A percentile compares a stretch with the other conserved stretches of the same genome.
Evolutionary conservation across 1,139 yeast species (phyloP).

Genomic region (Candida sp.): DNA sequence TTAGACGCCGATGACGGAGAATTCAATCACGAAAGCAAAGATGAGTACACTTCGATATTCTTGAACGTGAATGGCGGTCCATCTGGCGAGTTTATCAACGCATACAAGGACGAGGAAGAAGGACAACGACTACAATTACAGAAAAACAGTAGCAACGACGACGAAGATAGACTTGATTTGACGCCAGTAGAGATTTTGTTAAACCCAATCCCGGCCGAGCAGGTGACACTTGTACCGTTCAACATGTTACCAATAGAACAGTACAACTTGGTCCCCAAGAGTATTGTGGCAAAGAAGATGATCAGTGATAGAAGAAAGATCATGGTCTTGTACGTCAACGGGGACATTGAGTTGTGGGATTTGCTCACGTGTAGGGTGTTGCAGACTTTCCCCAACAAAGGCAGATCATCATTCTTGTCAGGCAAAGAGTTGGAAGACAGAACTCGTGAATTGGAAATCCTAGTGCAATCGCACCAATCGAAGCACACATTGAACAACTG

Average conservation of each 20-base stretch:
- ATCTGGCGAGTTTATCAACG: slow-evolving; percentile 47
- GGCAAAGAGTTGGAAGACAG: slow-evolving; percentile 32
- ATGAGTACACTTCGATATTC: slow-evolving; percentile 46
- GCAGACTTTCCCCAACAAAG: slow-evolving; percentile 35
- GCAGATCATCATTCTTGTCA: slow-evolving; percentile 15
- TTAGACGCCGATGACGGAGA: slow-evolving; percentile 13
- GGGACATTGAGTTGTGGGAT: slow-evolving; percentile 81
- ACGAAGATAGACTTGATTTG: slow-evolving; percentile 22
- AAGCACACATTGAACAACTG: slow-evolving; percentile 80
- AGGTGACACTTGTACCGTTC: slow-evolving; percentile 46
- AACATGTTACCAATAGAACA: slow-evolving; percentile 47
- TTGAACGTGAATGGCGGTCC: slow-evolving; percentile 52
- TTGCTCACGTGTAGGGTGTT: slow-evolving; percentile 63
- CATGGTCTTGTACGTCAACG: slow-evolving; percentile 76
- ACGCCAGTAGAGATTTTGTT: slow-evolving; percentile 49
- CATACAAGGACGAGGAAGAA: slow-evolving; percentile 14
- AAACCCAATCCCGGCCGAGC: slow-evolving; percentile 42
- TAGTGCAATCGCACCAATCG: slow-evolving; percentile 68
- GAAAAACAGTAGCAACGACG: not conserved
- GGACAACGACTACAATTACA: not conserved
- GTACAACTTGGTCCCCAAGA: slow-evolving; percentile 60
- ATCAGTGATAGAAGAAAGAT: slow-evolving; percentile 84
- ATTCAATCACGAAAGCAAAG: slow-evolving; percentile 17
- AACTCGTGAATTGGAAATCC: slow-evolving; percentile 59
- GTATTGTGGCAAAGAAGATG: slow-evolving; percentile 53